Percentiles rank a stretch among this genome's conserved stretches.
These are phyloP conservation scores for Pterulicium gracile DNA, from an alignment of 1,284 basidiomycete species.

Conservation along the genomic window DNA sequence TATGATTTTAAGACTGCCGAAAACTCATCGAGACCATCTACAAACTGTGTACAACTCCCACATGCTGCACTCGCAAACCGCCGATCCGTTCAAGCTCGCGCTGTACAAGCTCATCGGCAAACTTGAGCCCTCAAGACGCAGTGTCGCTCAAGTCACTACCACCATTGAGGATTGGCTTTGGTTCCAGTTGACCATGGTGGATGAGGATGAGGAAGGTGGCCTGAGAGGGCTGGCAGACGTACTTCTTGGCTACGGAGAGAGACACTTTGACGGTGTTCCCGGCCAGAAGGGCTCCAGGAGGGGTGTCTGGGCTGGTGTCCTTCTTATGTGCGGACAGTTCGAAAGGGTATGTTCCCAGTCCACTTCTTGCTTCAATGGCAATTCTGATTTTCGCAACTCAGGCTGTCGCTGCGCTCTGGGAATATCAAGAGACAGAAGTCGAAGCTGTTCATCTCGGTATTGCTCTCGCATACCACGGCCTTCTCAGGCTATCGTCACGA, in stretches of 20 bases:
- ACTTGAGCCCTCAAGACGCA: constrained; percentile 77
- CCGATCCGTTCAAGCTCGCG: constrained; percentile 93
- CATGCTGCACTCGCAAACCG: constrained; percentile 76
- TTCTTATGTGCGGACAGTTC: constrained; percentile 91
- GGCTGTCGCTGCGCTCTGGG: constrained; percentile 88
- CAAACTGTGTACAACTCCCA: constrained; percentile 87
- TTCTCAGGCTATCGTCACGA: constrained; percentile 74
- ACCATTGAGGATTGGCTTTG: constrained; percentile 99
- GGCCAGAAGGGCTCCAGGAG: constrained; percentile 45
- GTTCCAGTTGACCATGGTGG: constrained; percentile 90
- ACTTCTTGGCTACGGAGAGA: constrained; percentile 80
- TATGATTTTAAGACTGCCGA: constrained; percentile 48
- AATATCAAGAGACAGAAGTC: constrained; percentile 79
- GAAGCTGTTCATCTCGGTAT: constrained; percentile 95
- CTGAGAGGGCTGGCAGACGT: constrained; percentile 74
- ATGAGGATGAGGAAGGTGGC: constrained; percentile 72
- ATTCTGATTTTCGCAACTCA: constrained; percentile 17
- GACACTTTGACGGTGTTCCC: constrained; percentile 74
- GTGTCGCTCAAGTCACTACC: constrained; percentile 75
- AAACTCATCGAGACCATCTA: constrained; percentile 75
- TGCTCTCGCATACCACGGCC: constrained; percentile 87
- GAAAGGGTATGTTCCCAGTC: constrained; percentile 55
- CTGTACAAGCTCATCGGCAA: constrained; percentile 94
- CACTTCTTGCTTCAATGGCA: constrained; percentile 6
- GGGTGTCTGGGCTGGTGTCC: constrained; percentile 83